A percentile compares a stretch with the other conserved stretches of the same genome.
Evolutionary conservation across 805 yeast species (phyloP).

Genomic region (Clavispora santaluciae): DNA sequence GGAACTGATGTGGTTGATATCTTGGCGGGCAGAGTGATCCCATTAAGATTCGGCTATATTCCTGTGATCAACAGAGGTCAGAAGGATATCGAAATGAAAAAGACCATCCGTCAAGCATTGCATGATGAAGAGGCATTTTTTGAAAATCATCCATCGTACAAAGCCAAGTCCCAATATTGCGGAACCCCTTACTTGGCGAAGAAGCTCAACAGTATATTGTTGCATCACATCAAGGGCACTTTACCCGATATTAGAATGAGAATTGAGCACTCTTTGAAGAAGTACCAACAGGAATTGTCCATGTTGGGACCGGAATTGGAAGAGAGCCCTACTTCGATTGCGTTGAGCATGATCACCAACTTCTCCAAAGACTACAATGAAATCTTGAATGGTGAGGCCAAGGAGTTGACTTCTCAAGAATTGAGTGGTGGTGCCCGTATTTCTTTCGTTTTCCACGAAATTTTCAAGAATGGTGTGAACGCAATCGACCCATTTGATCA

Average conservation of each 20-base stretch:
- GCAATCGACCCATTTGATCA: constrained; percentile 96
- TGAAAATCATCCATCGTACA: constrained; percentile 85
- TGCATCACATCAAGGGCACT: constrained; percentile 69
- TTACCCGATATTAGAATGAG: constrained; percentile 89
- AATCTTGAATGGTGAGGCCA: constrained; percentile 87
- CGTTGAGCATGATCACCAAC: constrained; percentile 86
- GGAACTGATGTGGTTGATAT: constrained; percentile 97
- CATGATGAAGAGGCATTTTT: constrained; percentile 75
- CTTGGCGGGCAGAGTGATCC: constrained; percentile 91
- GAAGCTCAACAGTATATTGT: constrained; percentile 79
- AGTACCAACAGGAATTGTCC: constrained; percentile 72
- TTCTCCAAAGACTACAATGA: constrained; percentile 89
- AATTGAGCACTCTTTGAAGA: constrained; percentile 72
- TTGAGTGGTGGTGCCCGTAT: constrained; percentile 98
- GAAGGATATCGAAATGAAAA: constrained; percentile 84
- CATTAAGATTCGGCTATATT: constrained; percentile 90
- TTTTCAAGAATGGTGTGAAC: constrained; percentile 85
- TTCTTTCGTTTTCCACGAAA: constrained; percentile 94
- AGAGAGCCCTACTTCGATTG: constrained; percentile 85
- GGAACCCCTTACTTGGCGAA: constrained; percentile 98
- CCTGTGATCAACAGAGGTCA: constrained; percentile 94
- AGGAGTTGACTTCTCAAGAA: constrained; percentile 83
- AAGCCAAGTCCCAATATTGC: constrained; percentile 91
- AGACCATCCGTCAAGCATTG: constrained; percentile 84
- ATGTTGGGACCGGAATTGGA: constrained; percentile 83